Base-by-base conservation (phyloP, 2,329 filamentous ascomycete species). In the Xylariales sp. region DNA sequence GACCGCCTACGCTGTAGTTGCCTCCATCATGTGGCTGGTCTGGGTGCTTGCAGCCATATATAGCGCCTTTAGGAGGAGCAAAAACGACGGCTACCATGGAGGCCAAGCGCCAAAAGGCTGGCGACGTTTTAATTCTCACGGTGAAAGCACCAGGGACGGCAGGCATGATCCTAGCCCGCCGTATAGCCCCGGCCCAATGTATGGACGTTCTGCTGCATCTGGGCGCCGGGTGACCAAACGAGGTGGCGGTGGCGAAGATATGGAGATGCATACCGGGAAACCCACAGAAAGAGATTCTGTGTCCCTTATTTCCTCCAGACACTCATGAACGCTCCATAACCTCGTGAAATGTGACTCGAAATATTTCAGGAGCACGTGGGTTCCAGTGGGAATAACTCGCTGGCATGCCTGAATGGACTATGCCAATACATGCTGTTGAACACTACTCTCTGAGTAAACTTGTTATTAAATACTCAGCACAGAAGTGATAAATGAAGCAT, bases 1-100 rank as follows among this genome's bases (percentile, higher is more conserved):
- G 46, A 48, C 54, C 2, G 62, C 60, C 8, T 70, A 70, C 41
- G 49, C 53, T 16, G 55, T 64, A 20, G 54, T 69, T 1, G 62
- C 65, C 1, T 62, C 40, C 11, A 20, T 67, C 27, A 49, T 66
- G 25, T 62, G 62, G 47, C 33, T 53, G 2, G 23, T 63, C 2
- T 70, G 66, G 67, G 35, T 67, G 16, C 27, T 52, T 0, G 37
- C 56, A 2, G 60, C 63, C 0, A 16, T 65, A 0, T 23, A 51
- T 10, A 49, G 51, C 10, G 64, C 66, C 49, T 21, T 50, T 4
- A 49, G 6, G 38, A 35, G 8, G 36, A 27, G 21, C 11, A 24
- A n/a, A 17, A 44, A 10, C 38, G 24, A 40, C 19, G 40, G 46
- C 4, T 33, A 33, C 20, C 15, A 14, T 11, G 8, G 8, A 23